Percentiles rank a stretch among this genome's conserved stretches.
Evolutionary conservation across 2,329 filamentous ascomycete species (phyloP).

Genomic region (Diatrype stigma): DNA sequence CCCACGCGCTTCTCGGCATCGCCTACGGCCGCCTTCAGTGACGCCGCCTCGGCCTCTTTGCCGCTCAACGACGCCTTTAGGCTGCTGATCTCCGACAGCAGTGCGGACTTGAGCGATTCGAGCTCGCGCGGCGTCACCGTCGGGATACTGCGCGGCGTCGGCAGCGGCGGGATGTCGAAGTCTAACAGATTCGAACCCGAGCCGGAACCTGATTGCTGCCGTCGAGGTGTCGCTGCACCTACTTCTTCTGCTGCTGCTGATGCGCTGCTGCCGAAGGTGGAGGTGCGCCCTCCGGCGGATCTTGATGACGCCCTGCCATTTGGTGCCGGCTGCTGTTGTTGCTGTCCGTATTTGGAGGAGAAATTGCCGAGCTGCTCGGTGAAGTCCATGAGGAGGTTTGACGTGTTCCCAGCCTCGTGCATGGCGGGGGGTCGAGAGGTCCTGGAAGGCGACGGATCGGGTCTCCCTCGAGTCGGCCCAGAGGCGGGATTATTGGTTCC

Average conservation of each 20-base stretch:
- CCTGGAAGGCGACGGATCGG: constrained; percentile 31
- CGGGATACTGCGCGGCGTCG: constrained; percentile 86
- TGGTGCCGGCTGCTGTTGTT: constrained; percentile 15
- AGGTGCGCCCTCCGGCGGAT: constrained; percentile 20
- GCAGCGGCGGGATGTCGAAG: constrained; percentile 89
- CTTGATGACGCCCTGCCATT: constrained; percentile 41
- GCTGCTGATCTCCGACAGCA: constrained; percentile 90
- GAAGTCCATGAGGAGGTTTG: constrained; percentile 81
- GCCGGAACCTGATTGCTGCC: no score
- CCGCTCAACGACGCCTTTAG: constrained; percentile 87
- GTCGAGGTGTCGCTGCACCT: constrained; percentile 44
- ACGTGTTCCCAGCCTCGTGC: constrained; percentile 55
- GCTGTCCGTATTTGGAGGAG: constrained; percentile 26
- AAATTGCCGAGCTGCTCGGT: constrained; percentile 60
- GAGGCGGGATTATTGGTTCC: constrained; percentile 32
- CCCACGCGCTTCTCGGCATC: constrained; percentile 92
- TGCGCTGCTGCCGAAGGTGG: constrained; percentile 9
- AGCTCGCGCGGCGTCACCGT: constrained; percentile 88
- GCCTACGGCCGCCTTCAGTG: constrained; percentile 78
- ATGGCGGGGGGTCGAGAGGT: constrained; percentile 30
- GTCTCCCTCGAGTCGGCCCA: constrained; percentile 31
- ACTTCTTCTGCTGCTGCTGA: no score
- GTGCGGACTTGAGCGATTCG: constrained; percentile 85
- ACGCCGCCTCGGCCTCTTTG: constrained; percentile 86
- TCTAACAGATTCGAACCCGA: constrained; percentile 64